These are phyloP conservation scores for Brasilioporus rufonigricans DNA, from an alignment of 768 basidiomycete genomes.

Conservation along the genomic window DNA sequence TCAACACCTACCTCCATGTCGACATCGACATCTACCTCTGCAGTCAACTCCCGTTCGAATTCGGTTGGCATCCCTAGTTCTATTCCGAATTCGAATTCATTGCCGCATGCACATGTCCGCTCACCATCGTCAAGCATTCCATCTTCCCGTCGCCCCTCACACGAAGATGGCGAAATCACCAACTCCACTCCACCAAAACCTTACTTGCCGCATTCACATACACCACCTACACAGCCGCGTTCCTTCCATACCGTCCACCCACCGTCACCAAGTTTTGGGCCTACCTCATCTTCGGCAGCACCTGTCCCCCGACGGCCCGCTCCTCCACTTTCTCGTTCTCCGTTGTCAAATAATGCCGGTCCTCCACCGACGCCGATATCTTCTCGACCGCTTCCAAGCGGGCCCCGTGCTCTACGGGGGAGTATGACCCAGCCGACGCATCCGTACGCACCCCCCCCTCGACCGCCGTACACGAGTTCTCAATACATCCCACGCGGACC, in stretches of 20 bases:
- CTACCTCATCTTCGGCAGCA: slow-evolving; percentile 21
- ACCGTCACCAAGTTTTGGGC: slow-evolving; percentile 23
- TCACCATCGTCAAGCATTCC: slow-evolving; percentile 10
- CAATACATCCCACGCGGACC: slow-evolving; percentile 49
- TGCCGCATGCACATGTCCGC: neutral
- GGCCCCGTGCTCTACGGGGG: slow-evolving; percentile 39
- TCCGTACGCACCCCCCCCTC: slow-evolving; percentile 13
- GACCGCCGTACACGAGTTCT: slow-evolving; percentile 26
- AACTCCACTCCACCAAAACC: slow-evolving; percentile 36
- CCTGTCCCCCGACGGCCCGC: slow-evolving; percentile 29
- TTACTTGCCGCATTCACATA: slow-evolving; percentile 39
- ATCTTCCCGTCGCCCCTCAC: slow-evolving; percentile 34
- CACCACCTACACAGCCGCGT: slow-evolving; percentile 49
- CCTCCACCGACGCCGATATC: slow-evolving; percentile 22
- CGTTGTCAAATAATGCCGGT: slow-evolving; percentile 21
- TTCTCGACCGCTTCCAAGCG: slow-evolving; percentile 38
- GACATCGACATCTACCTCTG: slow-evolving; percentile 24
- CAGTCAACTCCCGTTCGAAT: slow-evolving; percentile 24
- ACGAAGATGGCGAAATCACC: slow-evolving; percentile 54
- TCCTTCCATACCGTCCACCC: slow-evolving; percentile 36
- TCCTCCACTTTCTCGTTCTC: slow-evolving; percentile 32
- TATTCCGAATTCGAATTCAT: slow-evolving; percentile 1
- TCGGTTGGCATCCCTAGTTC: slow-evolving; percentile 19
- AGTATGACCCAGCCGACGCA: slow-evolving; percentile 24
- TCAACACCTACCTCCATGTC: slow-evolving; percentile 18